phyloP scores from a whole-genome alignment of 768 basidiomycete genomes.

The Leccinum boreale region DNA sequence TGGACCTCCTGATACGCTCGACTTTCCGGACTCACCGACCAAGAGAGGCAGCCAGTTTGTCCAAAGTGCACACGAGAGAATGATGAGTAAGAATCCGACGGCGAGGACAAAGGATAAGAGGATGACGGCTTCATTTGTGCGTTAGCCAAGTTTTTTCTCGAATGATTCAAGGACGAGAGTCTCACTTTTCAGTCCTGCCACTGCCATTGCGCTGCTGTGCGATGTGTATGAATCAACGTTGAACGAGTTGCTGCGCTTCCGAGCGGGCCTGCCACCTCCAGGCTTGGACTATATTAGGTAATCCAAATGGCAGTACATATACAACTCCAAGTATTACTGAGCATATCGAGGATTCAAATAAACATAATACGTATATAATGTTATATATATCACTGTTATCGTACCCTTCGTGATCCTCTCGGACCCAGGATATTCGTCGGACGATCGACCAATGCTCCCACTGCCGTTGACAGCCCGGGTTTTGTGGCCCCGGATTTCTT shows the following conservation, averaged over 20 bases:
- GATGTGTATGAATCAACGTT: background rate
- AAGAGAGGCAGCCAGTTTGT: slow-evolving; percentile 95
- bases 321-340: background rate
- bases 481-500: slow-evolving; percentile 26
- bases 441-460: slow-evolving; percentile 30
- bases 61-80: slow-evolving; percentile 95
- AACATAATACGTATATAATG: slow-evolving; percentile 2
- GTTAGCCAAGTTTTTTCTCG: background rate
- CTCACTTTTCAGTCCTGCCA: slow-evolving; percentile 71
- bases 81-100: slow-evolving; percentile 95
- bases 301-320: slow-evolving; percentile 6
- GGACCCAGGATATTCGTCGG: slow-evolving; percentile 34
- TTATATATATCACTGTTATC: slow-evolving; percentile 13
- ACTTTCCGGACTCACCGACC: slow-evolving; percentile 66
- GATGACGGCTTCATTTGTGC: slow-evolving; percentile 70
- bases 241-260: slow-evolving; percentile 4
- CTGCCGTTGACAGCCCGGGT: slow-evolving; percentile 20
- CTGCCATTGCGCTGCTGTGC: slow-evolving; percentile 42
- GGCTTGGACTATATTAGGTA: slow-evolving; percentile 19
- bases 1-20: background rate
- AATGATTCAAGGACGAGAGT: background rate
- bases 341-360: background rate
- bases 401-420: slow-evolving; percentile 29
- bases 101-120: slow-evolving; percentile 96
- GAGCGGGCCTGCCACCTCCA: background rate